Evolutionary conservation across 2,329 filamentous ascomycete species (phyloP), one percentile per base, ranked within the genome.

Genomic region (Penicillium olsonii): DNA sequence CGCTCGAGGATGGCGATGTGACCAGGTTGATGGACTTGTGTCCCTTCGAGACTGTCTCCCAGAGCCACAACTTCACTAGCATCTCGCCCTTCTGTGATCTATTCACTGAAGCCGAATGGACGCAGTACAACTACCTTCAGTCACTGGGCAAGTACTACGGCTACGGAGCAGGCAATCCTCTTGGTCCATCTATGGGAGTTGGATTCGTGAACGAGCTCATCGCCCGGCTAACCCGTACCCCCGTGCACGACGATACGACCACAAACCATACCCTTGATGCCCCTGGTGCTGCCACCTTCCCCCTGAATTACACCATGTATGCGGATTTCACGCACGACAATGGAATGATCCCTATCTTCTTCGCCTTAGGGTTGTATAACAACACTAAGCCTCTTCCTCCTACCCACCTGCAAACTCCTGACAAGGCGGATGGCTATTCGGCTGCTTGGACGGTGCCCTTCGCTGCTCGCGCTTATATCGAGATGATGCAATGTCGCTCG

Each of bases 251-350:
- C 66, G 71, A 82, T 50, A 95, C 90, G 0, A 84, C 78, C 46
- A 90, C 86, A 5, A 96, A 96, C 69, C 76, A 74, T 29, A 95
- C 91, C 0, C 78, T 96, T 0, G 88, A 95, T 66, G 73, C 74
- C 9, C 38, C 52, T 5, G 77, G 84, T 50, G 72, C 80, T 0
- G 65, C 70, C 6, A 92, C 88, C 0, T 96, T 96, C 63, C 91
- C 92, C 0, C 74, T 95, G 0, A 78, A 80, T 53, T 71, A 75
- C 37, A 73, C 73, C 10, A 72, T 96, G 1, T 96, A 95, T 64
- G 91, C 90, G 0, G 92, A 96, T 70, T 96, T 96, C 66, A 89
- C 85, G 55, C 92, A 96, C 70, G 92, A 96, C 71, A 96, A 95
- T 68, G 85, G 87, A 65, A 90, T 96, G 84, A 83, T 82, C 24